These are phyloP conservation scores for Lecanosticta acicola DNA, from an alignment of 2,329 filamentous ascomycete species.

Conservation along the genomic window DNA sequence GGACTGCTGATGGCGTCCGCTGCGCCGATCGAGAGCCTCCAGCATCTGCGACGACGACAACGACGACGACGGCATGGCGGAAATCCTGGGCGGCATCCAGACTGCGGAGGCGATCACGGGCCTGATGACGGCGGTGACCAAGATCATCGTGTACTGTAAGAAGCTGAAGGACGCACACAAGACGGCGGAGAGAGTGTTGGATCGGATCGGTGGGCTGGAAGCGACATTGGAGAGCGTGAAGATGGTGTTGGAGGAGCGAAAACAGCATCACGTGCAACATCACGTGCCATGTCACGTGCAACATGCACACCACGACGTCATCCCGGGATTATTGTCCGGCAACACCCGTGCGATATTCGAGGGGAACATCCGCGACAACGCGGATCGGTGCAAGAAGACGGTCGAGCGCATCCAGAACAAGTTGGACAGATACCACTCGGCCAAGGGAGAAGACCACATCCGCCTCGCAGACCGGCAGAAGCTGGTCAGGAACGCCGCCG, in stretches of 20 bases:
- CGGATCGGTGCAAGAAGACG: background rate
- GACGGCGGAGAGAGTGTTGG: background rate
- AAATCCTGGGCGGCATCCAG: background rate
- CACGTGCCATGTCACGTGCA: too few relatives aligned
- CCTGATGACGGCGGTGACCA: background rate
- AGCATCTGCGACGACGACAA: background rate
- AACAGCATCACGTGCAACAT: background rate
- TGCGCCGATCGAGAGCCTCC: background rate
- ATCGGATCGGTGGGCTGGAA: background rate
- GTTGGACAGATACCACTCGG: background rate
- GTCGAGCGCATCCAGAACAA: background rate
- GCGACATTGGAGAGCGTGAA: background rate
- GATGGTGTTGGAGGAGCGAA: background rate
- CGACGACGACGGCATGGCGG: background rate
- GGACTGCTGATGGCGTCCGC: background rate
- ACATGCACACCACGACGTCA: too few relatives aligned
- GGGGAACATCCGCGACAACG: background rate
- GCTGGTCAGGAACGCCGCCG: background rate
- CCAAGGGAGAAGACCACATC: background rate
- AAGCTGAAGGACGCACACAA: background rate
- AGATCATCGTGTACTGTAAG: background rate
- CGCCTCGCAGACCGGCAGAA: background rate
- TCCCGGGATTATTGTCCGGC: background rate
- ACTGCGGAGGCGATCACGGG: background rate
- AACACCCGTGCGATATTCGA: background rate